Base-by-base conservation (phyloP, 208 protist genomes). In the Crithidia expoeki region DNA sequence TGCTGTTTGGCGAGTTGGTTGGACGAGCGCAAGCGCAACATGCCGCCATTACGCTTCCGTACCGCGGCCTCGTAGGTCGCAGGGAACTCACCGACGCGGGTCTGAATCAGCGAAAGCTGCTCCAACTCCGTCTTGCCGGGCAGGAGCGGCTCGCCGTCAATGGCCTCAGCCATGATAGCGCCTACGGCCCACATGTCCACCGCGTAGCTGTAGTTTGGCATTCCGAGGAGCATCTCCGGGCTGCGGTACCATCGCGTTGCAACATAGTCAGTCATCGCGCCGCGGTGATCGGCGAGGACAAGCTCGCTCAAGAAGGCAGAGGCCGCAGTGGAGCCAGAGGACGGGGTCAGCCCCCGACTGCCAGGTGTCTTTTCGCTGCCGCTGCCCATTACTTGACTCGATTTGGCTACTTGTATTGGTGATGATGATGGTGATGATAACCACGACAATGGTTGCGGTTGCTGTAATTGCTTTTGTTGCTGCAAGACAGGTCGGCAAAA, bases 121-220 rank as follows among this genome's bases (percentile, higher is more conserved):
- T 96, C 93, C 49, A 92, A 28, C 71, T 96, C 92, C 25, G 88
- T 86, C 60, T 92, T 85, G 14, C 94, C 94, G 0, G 94, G 92
- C 28, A 98, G 79, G 44, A 98, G 66, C 23, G 94, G 85, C 60
- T 90, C 76, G 10, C 90, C 93, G 66, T 84, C 75, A 10, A 91
- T 77, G 19, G 84, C 66, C 81, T 98, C 94, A 27, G 86, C 93
- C 91, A 97, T 96, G 59, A 98, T 96, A 33, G 80, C 88, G 3
- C 95, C 95, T 4, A 94, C 80, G 0, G 94, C 88, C 94, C 93
- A 98, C 73, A 97, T 91, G 72, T 98, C 95, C 4, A 95, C 89
- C 2, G 82, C 67, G 51, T 89, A 89, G 49, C 72, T 70, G 70
- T 97, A 97, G 46, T 87, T 65, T 17, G 82, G 33, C 68, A 88